These are phyloP conservation scores for Monilinia polystroma DNA, from an alignment of 2,329 filamentous ascomycete species.

Conservation along the genomic window DNA sequence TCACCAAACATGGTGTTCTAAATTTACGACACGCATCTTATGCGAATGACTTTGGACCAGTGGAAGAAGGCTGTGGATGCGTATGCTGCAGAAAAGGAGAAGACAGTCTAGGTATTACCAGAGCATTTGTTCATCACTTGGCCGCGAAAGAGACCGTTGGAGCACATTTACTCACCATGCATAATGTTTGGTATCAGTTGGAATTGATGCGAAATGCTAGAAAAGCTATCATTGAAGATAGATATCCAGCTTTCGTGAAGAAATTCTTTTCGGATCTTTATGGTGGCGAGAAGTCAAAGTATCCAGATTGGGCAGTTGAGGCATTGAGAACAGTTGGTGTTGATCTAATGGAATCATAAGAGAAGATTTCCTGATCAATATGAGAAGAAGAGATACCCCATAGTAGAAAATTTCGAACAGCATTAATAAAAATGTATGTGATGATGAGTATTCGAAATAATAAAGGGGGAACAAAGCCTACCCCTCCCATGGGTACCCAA, in stretches of 20 bases:
- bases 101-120: constrained; percentile 76
- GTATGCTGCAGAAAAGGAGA: constrained; percentile 68
- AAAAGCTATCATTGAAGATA: constrained; percentile 76
- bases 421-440: neutral
- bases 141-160: constrained; percentile 93
- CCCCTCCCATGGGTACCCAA: neutral
- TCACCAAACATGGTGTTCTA: constrained; percentile 77
- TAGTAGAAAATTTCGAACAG: constrained; percentile 7
- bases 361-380: neutral
- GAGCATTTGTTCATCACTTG: constrained; percentile 89
- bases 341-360: constrained; percentile 54
- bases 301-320: constrained; percentile 81
- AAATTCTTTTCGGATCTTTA: constrained; percentile 78
- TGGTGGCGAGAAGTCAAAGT: constrained; percentile 57
- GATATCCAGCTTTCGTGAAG: constrained; percentile 74
- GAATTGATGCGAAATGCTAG: constrained; percentile 75
- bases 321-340: constrained; percentile 79
- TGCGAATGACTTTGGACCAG: constrained; percentile 75
- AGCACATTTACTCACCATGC: constrained; percentile 80
- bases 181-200: constrained; percentile 93
- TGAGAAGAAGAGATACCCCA: constrained; percentile 19
- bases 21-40: constrained; percentile 78
- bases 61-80: constrained; percentile 82
- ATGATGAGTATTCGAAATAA: neutral
- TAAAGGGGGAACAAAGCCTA: neutral